Evolutionary conservation across 805 yeast genomes (phyloP), one percentile per base, ranked within the genome.

Genomic region (Barnettozyma botsteinii): DNA sequence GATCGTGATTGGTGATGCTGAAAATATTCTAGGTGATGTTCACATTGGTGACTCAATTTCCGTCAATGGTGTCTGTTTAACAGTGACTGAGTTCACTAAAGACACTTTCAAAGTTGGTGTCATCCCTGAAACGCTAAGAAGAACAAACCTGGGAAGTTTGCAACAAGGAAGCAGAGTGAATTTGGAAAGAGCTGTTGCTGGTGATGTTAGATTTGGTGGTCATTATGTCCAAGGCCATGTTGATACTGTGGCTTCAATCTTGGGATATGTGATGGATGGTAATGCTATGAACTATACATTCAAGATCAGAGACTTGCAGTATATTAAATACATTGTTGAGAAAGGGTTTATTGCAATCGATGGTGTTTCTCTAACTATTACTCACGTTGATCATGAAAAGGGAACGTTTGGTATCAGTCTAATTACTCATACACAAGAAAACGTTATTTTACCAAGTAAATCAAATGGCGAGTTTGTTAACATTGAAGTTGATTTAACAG

Each of bases 201-300:
- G 79, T 12, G 86, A 85, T 38, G 85, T 79, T 7, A 70, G 98
- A 47, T 77, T 89, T 54, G 99, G 99, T 19, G 99, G 99, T 1
- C 99, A 93, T 61, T 77, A 91, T 48, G 99, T 93, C 3, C 98
- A 93, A 55, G 99, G 98, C 6, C 99, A 93, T 65, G 87, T 93
- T 22, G 99, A 93, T 59, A 85, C 96, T 0, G 72, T 81, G 26
- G 96, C 96, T 3, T 61, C 59, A 26, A 81, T 91, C 29, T 70
- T 72, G 2, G 59, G 62, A 1, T 69, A 62, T 21, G 61, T 49
- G 9, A 64, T 73, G 2, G 97, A 89, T 55, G 83, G 62, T n/a
- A 85, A 87, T 59, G 81, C 98, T 1, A 66, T 87, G 25, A 69
- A 81, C 4, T 83, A 79, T 59, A 82, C 85, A 4, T 89, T 91